Conservation (phyloP, 768 basidiomycete species). For the Tephrocybe sp. region DNA sequence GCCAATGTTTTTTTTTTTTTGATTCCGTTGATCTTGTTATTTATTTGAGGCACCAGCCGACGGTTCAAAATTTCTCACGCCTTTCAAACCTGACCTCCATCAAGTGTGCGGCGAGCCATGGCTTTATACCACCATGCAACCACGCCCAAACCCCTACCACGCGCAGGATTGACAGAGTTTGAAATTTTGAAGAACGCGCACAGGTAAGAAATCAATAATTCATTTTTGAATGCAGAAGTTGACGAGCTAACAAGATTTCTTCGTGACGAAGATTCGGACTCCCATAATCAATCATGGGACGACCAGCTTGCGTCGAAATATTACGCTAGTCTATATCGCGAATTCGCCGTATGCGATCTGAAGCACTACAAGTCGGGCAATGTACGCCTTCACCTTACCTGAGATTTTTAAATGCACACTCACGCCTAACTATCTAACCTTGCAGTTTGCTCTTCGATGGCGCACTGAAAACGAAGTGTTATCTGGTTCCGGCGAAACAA, state of each 20-base stretch:
- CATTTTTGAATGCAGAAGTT: slow-evolving; percentile 5
- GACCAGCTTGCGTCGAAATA: slow-evolving; percentile 86
- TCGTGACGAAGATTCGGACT: slow-evolving; percentile 60
- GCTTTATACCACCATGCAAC: slow-evolving; percentile 32
- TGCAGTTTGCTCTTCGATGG: slow-evolving; percentile 88
- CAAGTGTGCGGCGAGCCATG: slow-evolving; percentile 21
- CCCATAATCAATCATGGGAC: slow-evolving; percentile 61
- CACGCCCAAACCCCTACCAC: slow-evolving; percentile 28
- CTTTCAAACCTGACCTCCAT: not conserved
- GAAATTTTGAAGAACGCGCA: slow-evolving; percentile 75
- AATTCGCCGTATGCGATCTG: slow-evolving; percentile 88
- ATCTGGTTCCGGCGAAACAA: slow-evolving; percentile 77
- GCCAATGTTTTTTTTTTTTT: too few species aligned
- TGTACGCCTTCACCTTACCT: slow-evolving; percentile 39
- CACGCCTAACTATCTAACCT: not conserved
- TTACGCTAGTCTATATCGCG: slow-evolving; percentile 84
- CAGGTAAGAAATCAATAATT: slow-evolving; percentile 39
- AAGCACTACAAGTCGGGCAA: slow-evolving; percentile 95
- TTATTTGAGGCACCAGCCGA: too few species aligned
- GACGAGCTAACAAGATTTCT: slow-evolving; percentile 57
- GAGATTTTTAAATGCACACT: not conserved
- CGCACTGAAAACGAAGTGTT: slow-evolving; percentile 90
- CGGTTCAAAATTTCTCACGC: not conserved
- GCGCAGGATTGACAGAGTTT: slow-evolving; percentile 54
- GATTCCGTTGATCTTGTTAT: too few species aligned